Evolutionary conservation across 2,329 filamentous ascomycete genomes (phyloP).

Genomic region (Diaporthe vexans): DNA sequence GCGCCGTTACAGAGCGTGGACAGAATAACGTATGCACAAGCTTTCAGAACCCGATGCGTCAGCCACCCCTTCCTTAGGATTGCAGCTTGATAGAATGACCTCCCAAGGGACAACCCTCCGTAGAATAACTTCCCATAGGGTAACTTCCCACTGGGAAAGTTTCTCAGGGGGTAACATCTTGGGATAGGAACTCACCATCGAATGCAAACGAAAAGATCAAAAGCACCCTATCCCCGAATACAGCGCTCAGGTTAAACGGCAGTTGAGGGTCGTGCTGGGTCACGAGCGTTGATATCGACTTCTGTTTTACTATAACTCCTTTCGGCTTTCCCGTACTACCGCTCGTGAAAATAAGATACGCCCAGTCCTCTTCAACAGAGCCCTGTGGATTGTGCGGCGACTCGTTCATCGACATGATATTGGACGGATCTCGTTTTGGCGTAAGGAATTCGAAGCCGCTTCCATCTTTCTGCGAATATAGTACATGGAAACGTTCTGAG

Average conservation of each 20-base stretch:
- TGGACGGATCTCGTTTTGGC: neutral
- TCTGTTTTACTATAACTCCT: conserved; percentile 1
- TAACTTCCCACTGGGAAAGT: too few species aligned
- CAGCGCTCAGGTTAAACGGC: conserved; percentile 10
- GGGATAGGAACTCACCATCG: neutral
- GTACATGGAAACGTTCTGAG: neutral
- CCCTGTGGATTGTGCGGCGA: too few species aligned
- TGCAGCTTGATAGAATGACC: too few species aligned
- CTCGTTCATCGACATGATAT: neutral
- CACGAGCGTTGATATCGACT: conserved; percentile 9
- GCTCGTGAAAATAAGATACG: conserved; percentile 4
- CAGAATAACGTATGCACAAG: conserved; percentile 9
- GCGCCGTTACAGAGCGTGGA: conserved; percentile 11
- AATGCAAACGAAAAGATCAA: conserved; percentile 7
- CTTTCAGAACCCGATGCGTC: neutral
- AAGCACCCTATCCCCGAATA: neutral
- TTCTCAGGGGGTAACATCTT: too few species aligned
- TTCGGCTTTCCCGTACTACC: conserved; percentile 8
- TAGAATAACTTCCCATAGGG: too few species aligned
- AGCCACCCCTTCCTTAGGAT: too few species aligned
- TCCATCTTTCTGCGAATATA: neutral
- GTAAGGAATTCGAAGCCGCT: neutral
- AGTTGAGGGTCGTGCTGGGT: neutral
- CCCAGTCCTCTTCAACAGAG: conserved; percentile 9
- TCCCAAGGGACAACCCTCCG: too few species aligned